Base-by-base conservation (phyloP, 2,329 filamentous ascomycete genomes). In the Neopestalotiopsis rosae region DNA sequence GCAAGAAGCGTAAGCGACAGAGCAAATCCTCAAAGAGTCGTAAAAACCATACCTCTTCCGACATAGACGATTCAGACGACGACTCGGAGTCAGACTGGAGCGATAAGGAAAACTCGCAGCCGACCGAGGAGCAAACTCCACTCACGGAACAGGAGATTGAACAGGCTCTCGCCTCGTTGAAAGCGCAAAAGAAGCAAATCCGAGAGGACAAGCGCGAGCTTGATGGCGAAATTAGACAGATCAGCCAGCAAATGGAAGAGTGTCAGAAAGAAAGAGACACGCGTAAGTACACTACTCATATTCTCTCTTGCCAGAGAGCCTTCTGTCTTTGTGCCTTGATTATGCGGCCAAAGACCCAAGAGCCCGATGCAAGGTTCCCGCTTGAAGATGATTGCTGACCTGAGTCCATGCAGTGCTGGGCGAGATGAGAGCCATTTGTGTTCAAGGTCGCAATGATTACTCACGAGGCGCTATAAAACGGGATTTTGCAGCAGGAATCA, bases 401-500 rank as follows among this genome's bases (percentile, higher is more conserved):
- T 45, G 42, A 45, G 13, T 45, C 4, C 14, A 14, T 14, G n/a
- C n/a, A 45, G 42, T 58, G 56, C 56, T 58, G 12, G 56, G 56
- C 12, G 56, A 58, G 28, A 58, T 69, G 1, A 70, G 69, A 30
- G 75, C 77, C 5, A 70, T 78, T 5, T 85, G 89, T 70, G 89
- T 91, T 67, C 78, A 80, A 17, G 84, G 82, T 4, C 82, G 89
- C 30, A 92, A 91, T 65, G 74, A 84, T 0, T 89, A 88, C 69
- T 86, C 88, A 0, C 86, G 84, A 67, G 73, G 73, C 0, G 84
- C 83, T 0, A 90, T 91, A 52, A 85, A 86, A 72, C 76, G 81
- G 14, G 88, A 91, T 67, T 91, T 90, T 74, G 88, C 87, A 1
- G 79, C 82, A 62, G 89, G 89, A 0, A 87, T 91, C 66, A 30